Conservation (phyloP, 2,329 filamentous ascomycete genomes). For the Neonectria sp. region DNA sequence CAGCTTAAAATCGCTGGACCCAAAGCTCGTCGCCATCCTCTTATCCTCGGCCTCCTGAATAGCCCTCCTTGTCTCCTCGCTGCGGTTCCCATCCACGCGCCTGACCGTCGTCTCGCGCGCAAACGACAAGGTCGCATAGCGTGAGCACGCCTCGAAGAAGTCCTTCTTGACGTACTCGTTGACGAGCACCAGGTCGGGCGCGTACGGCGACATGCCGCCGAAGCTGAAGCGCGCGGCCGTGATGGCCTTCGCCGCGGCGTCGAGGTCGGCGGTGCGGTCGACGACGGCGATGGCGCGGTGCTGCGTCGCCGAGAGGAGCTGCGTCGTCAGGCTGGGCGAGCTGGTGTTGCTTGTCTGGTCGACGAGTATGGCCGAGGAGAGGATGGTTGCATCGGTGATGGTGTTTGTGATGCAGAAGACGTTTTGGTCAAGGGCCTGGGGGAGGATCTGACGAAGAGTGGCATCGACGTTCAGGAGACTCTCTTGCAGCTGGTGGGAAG, state of each 20-base stretch:
- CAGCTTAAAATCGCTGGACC: slow-evolving; percentile 21
- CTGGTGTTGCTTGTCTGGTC: slow-evolving; percentile 8
- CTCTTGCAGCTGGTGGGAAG: slow-evolving; percentile 22
- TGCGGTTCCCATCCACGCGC: slow-evolving; percentile 21
- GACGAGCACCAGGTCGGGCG: slow-evolving; percentile 38
- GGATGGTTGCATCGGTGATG: slow-evolving; percentile 16
- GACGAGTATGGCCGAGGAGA: slow-evolving; percentile 21
- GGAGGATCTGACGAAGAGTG: slow-evolving; percentile 23
- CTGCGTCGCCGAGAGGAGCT: slow-evolving; percentile 13
- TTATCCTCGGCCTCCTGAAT: slow-evolving; percentile 22
- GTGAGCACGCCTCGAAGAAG: slow-evolving; percentile 29
- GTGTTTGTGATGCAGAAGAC: slow-evolving; percentile 23
- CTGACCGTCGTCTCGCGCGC: slow-evolving; percentile 19
- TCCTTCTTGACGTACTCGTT: slow-evolving; percentile 46
- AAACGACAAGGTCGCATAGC: slow-evolving; percentile 19
- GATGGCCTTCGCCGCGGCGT: slow-evolving; percentile 34
- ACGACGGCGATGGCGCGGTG: slow-evolving; percentile 35
- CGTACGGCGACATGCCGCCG: slow-evolving; percentile 37
- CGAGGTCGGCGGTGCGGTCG: slow-evolving; percentile 39
- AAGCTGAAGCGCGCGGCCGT: slow-evolving; percentile 36
- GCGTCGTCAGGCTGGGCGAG: slow-evolving; percentile 27
- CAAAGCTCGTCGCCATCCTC: slow-evolving; percentile 17
- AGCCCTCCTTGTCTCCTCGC: slow-evolving; percentile 17
- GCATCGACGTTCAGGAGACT: slow-evolving; percentile 29
- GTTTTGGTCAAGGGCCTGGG: slow-evolving; percentile 25